Conservation (phyloP, 331 rosid genomes). For the Malus hybrid region DNA sequence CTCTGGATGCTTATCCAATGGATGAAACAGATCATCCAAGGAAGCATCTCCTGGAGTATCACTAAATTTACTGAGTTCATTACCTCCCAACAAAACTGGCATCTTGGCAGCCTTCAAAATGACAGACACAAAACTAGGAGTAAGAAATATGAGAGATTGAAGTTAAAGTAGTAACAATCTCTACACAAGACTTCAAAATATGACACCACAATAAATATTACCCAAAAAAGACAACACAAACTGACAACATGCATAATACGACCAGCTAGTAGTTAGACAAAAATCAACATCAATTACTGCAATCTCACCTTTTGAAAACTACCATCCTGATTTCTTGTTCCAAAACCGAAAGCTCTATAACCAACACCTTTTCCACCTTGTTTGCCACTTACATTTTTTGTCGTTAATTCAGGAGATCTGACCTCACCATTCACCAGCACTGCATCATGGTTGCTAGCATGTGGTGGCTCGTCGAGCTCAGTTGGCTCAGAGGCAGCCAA, state of each 20-base stretch:
- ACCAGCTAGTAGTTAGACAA: background rate
- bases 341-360: slow-evolving; percentile 60
- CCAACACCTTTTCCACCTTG: slow-evolving; percentile 53
- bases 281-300: slow-evolving; percentile 12
- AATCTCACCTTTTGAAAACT: slow-evolving; percentile 57
- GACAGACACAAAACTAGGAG: slow-evolving; percentile 26
- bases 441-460: slow-evolving; percentile 32
- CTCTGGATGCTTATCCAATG: slow-evolving; percentile 58
- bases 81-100: slow-evolving; percentile 48
- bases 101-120: slow-evolving; percentile 63
- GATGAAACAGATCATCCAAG: slow-evolving; percentile 87
- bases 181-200: background rate
- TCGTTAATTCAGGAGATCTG: slow-evolving; percentile 50
- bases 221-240: background rate
- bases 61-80: slow-evolving; percentile 89
- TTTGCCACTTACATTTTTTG: slow-evolving; percentile 27
- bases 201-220: background rate
- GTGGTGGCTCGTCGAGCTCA: slow-evolving; percentile 37
- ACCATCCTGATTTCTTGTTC: slow-evolving; percentile 57
- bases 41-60: slow-evolving; percentile 99
- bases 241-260: slow-evolving; percentile 1
- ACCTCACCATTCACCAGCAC: slow-evolving; percentile 50
- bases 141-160: background rate
- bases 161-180: background rate
- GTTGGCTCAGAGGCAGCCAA: slow-evolving; percentile 34